Evolutionary conservation across 2,329 filamentous ascomycete species (phyloP), one percentile per base, ranked within the genome.

Genomic region (Penicillium concentricum): DNA sequence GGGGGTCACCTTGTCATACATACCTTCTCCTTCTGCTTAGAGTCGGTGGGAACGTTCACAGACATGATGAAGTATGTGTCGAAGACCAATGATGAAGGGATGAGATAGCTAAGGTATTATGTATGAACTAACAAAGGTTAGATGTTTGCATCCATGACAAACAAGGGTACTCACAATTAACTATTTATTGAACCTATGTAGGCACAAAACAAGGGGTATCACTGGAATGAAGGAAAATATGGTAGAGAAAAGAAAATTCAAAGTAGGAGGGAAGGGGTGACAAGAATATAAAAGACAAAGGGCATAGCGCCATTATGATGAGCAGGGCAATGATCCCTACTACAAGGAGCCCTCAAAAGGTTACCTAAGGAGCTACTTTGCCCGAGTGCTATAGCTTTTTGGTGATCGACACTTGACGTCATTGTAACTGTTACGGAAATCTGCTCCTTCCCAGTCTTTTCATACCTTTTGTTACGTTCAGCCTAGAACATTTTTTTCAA

Each of bases 21-120:
- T 64, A 78, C 87, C 65, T 83, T 84, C 79, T 96, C 91, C 83
- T 92, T 93, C 74, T 84, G 76, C 79, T 89, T 87, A 59, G 82
- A 69, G 75, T 94, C 83, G 61, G 85, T 87, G 32, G 91, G 90
- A 67, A 82, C 84, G 76, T 94, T 92, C 70, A 93, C 88, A 51
- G 70, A 62, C 72, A 74, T 74, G 62, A 58, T 69, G 64, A 44
- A 49, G 42, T 49, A 52, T 55, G 43, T 44, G 46, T 35, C 30
- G 24, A 35, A 50, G 41, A 24, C 30, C 38, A 47, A 46, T 46
- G 32, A 39, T 46, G 16, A 24, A 26, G 32, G 15, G n/a, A 35
- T 18, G 20, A 22, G 20, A 22, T 22, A 54, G 18, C 15, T 20
- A 26, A 56, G 53, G 39, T 57, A 54, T 53, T 57, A 59, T 54